Evolutionary conservation across 139 green algal species (phyloP).

Genomic region (Chlorella sp.): DNA sequence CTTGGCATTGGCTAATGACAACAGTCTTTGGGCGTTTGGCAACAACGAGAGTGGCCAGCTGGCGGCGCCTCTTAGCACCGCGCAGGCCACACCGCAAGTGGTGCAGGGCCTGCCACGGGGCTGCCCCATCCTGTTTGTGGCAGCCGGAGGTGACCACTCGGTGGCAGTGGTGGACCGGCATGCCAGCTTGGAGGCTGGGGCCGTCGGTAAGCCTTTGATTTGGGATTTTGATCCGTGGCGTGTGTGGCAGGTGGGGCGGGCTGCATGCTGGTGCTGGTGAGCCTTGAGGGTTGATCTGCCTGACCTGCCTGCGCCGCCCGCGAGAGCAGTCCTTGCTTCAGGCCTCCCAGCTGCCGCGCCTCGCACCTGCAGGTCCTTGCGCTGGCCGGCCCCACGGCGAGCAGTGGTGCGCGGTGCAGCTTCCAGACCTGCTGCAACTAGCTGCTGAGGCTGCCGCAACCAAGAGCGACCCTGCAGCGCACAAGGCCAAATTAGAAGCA

Average conservation of each 20-base stretch:
- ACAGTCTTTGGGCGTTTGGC: conserved; percentile 62
- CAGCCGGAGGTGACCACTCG: conserved; percentile 41
- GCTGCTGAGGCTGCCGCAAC: background rate
- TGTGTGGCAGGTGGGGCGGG: too few species aligned
- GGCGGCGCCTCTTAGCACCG: background rate
- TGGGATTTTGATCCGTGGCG: background rate
- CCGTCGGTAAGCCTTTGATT: background rate
- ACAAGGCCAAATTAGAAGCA: background rate
- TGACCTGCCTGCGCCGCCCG: too few species aligned
- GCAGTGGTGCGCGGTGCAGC: background rate
- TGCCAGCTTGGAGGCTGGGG: background rate
- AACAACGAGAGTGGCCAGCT: conserved; percentile 61
- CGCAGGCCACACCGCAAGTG: conserved; percentile 26
- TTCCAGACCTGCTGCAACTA: conserved; percentile 40
- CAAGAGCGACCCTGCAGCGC: background rate
- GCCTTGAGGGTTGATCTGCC: too few species aligned
- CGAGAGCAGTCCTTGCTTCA: too few species aligned
- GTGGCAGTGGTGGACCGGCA: background rate
- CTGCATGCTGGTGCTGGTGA: too few species aligned
- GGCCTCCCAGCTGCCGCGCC: background rate
- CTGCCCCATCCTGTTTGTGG: conserved; percentile 33
- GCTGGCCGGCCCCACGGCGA: background rate
- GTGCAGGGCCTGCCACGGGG: conserved; percentile 30
- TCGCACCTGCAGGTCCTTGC: background rate
- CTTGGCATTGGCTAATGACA: conserved; percentile 47